Conservation (phyloP, 148 eudicot genomes). For the Vaccinium vitisidaea region DNA sequence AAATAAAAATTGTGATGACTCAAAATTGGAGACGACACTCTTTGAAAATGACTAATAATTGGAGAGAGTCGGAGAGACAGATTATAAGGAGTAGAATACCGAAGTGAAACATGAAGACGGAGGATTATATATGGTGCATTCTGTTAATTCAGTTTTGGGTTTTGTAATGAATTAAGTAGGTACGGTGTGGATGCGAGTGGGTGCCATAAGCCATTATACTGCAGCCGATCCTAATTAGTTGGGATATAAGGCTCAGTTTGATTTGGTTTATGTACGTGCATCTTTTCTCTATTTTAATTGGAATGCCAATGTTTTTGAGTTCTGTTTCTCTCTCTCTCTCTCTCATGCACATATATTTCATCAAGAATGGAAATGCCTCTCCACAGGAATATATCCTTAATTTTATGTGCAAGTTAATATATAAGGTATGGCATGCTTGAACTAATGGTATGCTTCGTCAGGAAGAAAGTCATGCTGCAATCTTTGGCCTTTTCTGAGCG, state of each 20-base stretch:
- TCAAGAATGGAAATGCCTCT: neutral
- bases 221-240: too few relatives aligned
- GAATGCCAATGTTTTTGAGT: neutral
- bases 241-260: too few relatives aligned
- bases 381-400: neutral
- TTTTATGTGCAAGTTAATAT: too few relatives aligned
- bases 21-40: neutral
- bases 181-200: neutral
- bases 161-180: neutral
- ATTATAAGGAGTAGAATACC: neutral
- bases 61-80: neutral
- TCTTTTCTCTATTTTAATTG: neutral
- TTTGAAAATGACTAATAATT: neutral
- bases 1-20: too few relatives aligned
- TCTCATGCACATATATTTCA: neutral
- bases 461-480: too few relatives aligned
- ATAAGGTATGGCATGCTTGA: neutral
- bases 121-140: neutral
- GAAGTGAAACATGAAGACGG: neutral
- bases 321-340: neutral
- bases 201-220: too few relatives aligned
- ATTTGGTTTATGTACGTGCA: neutral
- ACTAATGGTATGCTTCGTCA: neutral
- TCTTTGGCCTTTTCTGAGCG: too few relatives aligned
- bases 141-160: neutral